Conservation (phyloP, 345 rosid genomes). For the Hevea brasiliensis region DNA sequence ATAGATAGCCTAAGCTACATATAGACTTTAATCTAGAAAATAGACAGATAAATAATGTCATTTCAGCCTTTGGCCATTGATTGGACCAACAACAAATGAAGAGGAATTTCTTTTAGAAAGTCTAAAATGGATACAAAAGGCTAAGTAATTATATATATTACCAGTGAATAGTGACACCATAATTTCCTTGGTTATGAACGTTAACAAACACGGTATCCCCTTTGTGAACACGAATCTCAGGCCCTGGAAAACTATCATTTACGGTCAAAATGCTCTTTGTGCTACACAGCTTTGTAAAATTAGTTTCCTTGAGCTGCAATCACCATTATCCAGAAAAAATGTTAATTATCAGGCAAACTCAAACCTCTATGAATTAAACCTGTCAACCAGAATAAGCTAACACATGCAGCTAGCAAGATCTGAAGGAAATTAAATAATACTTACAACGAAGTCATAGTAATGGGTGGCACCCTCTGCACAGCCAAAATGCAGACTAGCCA, state of each 20-base stretch:
- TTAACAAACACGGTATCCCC: slow-evolving; percentile 45
- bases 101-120: too few species aligned
- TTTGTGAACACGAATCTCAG: slow-evolving; percentile 31
- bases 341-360: too few species aligned
- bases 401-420: too few species aligned
- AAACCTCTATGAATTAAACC: too few species aligned
- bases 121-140: too few species aligned
- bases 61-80: background rate
- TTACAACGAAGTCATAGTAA: slow-evolving; percentile 11
- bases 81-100: background rate
- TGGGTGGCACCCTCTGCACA: background rate
- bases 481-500: background rate
- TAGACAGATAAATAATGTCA: background rate
- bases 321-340: too few species aligned
- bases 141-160: background rate
- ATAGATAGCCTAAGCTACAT: too few species aligned
- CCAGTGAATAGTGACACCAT: slow-evolving; percentile 61
- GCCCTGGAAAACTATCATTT: slow-evolving; percentile 39
- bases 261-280: slow-evolving; percentile 37
- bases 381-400: too few species aligned
- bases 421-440: background rate
- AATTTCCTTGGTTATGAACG: slow-evolving; percentile 46
- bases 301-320: slow-evolving; percentile 33
- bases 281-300: slow-evolving; percentile 32
- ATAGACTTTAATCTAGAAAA: too few species aligned